Conservation (phyloP, 345 rosid species). For the Eucalyptus paniculata region DNA sequence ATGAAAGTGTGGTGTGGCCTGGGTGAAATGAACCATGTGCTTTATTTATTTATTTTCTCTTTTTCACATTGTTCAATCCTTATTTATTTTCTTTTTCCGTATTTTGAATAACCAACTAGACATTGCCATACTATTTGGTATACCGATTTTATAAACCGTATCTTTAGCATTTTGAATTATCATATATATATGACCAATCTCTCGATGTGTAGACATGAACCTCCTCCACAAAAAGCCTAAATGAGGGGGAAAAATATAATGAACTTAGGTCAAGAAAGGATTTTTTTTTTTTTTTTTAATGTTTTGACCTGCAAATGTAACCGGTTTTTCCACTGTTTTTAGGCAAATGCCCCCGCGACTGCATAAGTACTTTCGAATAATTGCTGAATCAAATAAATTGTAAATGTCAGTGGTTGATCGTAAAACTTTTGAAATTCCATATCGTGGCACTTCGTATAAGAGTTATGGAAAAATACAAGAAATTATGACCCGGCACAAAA, state of each 20-base stretch:
- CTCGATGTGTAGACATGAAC: background rate
- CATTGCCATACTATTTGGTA: background rate
- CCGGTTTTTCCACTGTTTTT: background rate
- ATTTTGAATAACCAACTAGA: background rate
- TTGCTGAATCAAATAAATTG: background rate
- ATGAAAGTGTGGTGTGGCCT: background rate
- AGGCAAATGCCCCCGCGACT: background rate
- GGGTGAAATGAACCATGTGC: background rate
- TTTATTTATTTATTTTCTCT: background rate
- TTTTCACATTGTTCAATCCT: background rate
- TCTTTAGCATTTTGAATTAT: background rate
- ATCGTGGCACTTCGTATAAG: background rate
- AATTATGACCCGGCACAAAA: background rate
- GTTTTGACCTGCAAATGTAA: background rate
- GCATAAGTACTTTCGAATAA: background rate
- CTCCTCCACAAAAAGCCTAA: background rate
- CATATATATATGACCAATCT: background rate
- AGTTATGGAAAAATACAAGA: background rate
- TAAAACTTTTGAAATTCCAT: background rate
- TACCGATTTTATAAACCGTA: background rate
- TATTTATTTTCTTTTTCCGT: background rate
- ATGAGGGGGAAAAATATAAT: background rate
- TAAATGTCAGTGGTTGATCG: background rate
- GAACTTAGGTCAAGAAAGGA: background rate
- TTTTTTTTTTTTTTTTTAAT: no score